phyloP scores from a whole-genome alignment of 1,284 basidiomycete species.

The Fistulinella cinereoalba region DNA sequence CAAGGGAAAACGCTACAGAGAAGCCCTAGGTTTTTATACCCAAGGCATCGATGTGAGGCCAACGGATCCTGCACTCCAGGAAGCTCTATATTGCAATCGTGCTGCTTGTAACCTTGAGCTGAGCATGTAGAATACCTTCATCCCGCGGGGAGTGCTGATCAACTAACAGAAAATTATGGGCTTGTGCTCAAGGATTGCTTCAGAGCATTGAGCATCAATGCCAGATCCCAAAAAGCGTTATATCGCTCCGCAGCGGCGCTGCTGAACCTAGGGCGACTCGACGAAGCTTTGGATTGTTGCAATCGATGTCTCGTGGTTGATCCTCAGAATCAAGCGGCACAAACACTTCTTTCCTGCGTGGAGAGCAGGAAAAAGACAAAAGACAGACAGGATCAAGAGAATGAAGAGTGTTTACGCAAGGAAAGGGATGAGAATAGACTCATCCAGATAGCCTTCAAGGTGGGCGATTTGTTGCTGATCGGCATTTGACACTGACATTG shows the following conservation, averaged over 20 bases:
- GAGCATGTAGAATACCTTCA: conserved; percentile 40
- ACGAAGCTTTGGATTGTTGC: conserved; percentile 82
- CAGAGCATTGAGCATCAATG: conserved; percentile 61
- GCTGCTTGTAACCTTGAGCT: conserved; percentile 92
- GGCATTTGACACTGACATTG: not conserved
- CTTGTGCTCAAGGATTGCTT: conserved; percentile 83
- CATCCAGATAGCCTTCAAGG: conserved; percentile 59
- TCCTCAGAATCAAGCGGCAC: conserved; percentile 50
- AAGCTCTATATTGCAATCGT: conserved; percentile 82
- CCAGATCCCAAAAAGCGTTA: conserved; percentile 73
- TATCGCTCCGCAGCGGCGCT: conserved; percentile 82
- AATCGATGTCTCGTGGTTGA: conserved; percentile 62
- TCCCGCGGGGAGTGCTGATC: conserved; percentile 4
- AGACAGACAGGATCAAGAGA: conserved; percentile 50
- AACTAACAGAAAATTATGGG: conserved; percentile 75
- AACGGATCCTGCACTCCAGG: conserved; percentile 56
- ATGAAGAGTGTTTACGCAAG: conserved; percentile 45
- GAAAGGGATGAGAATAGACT: conserved; percentile 47
- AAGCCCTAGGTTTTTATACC: conserved; percentile 88
- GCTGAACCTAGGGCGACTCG: conserved; percentile 64
- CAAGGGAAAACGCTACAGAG: conserved; percentile 79
- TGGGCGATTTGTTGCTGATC: conserved; percentile 33
- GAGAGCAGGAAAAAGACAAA: conserved; percentile 45
- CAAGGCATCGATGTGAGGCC: conserved; percentile 87
- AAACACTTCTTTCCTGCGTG: conserved; percentile 46